Base-by-base conservation (phyloP, 805 yeast species). In the Cyberlindnera maritima region DNA sequence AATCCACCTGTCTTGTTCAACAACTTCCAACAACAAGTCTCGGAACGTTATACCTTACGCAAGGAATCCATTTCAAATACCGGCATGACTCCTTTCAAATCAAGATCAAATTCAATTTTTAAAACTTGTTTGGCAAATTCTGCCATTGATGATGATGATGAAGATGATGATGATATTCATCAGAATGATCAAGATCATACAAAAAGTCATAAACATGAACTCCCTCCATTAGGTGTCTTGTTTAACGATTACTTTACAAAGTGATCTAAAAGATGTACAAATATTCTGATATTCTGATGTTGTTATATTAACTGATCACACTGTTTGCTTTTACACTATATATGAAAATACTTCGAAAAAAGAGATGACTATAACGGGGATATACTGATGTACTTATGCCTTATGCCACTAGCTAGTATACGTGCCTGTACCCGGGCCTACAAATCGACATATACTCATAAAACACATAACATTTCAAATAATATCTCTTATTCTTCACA, bases 161-260 rank as follows among this genome's bases (percentile, higher is more conserved):
- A 51, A 9, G 55, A 52, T 6, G 54, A 48, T 15, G 46, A 43
- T 19, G 32, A 32, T 7, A n/a, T n/a, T n/a, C n/a, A n/a, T n/a
- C n/a, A n/a, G n/a, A n/a, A n/a, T n/a, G n/a, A n/a, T n/a, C n/a
- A 36, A n/a, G 40, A 37, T 25, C 15, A 37, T 26, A 36, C 39
- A 7, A 44, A 46, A n/a, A 9, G 9, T 21, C 25, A 21, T 6
- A 51, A 36, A 21, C 7, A 49, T 10, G 53, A 44, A 7, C 17
- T 53, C 18, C 56, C 59, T 3, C 47, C 56, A 5, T 23, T 55
- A 15, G 58, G 56, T 28, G 48, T 53, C 2, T 38, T 57, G 26
- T 55, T 57, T 40, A 55, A 56, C 36, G 59, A 55, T 36, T 54
- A 54, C 35, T 53, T 49, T 21, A 23, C 39, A 14, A 36, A 36